Base-by-base conservation (phyloP, 176 grass and related monocot species). In the Lolium rigidum region DNA sequence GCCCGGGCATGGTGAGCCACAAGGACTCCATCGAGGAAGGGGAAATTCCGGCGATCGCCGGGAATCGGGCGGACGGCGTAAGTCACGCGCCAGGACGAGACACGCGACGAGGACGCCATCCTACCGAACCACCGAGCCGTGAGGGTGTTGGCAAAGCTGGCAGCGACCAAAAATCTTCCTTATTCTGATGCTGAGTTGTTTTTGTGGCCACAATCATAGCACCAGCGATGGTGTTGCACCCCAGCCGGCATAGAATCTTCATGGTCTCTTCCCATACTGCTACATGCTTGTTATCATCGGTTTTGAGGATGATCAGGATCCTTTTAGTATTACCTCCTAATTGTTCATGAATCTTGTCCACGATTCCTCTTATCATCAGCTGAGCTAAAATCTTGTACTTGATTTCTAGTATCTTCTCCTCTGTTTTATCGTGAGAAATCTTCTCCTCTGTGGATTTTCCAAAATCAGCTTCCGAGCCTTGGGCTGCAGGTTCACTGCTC, bases 391-490 rank as follows among this genome's bases (percentile, higher is more conserved):
- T 16, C 62, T 67, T 17, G 13, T 1, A 15, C 28, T 0, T 1
- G 11, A 67, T 67, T 17, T 67, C 14, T 7, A 3, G 10, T 25
- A 7, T 37, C 26, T 8, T 67, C 6, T 67, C 12, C 1, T 35
- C 31, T 35, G 31, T 35, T 35, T 35, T 35, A 35, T 35, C 31
- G 31, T 35, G 31, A 35, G 3, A 35, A 35, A 2, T 37, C 26
- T 8, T 67, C 6, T 67, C 12, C 1, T 7, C 6, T 15, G 5
- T 31, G 4, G 0, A 2, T 17, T 17, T 1, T 0, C 2, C 0
- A 67, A 9, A 17, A 67, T 16, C 63, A 67, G 5, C 14, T 43
- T 43, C 41, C 6, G 41, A 7, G 41, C 6, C 41, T 5, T 43
- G 41, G 41, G 41, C 7, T 6, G 6, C 41, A 43, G 41, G 41